Base-by-base conservation (phyloP, 2,329 filamentous ascomycete genomes). In the Endocalyx cinctus region DNA sequence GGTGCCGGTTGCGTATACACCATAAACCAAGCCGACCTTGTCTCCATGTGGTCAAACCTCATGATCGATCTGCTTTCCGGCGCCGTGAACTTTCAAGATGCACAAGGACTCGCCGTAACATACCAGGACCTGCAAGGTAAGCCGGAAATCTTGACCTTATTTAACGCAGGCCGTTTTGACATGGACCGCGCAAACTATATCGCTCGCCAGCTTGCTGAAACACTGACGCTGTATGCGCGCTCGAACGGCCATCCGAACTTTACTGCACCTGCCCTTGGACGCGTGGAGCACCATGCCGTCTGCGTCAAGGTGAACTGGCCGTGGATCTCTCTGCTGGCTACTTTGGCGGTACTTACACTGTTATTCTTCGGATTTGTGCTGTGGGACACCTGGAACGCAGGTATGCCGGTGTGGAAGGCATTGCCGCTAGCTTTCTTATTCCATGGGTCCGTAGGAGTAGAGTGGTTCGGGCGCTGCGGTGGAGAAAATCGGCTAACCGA, bases 231-330 rank as follows among this genome's bases (percentile, higher is more conserved):
- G 10, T 33, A 29, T 31, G 26, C 32, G 4, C 25, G 30, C n/a
- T 29, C 35, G 5, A 26, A 37, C 14, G 35, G 30, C 11, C 15
- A 37, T n/a, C 16, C 25, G 5, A 18, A 30, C 19, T 23, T 33
- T 4, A 33, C 20, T 8, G 6, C 20, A 19, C 25, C 23, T 6
- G 35, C 30, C 7, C n/a, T 26, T 10, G 35, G 30, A 5, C 10
- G 25, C 22, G 30, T 29, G 7, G 33, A 15, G 14, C 30, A 33
- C 20, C 23, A 26, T 13, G 26, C 35, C 13, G 32, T 34, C 13
- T 37, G 35, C 11, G 13, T 37, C 11, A 19, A 30, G 19, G 35
- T 37, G 16, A 29, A 29, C 12, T 37, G 35, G 35, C 11, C 18
- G 12, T 37, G 29, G 35, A 29, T 34, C 16, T 26, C 18, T 11